Conservation (phyloP, 2,329 filamentous ascomycete genomes). For the Aspergillus sp. region DNA sequence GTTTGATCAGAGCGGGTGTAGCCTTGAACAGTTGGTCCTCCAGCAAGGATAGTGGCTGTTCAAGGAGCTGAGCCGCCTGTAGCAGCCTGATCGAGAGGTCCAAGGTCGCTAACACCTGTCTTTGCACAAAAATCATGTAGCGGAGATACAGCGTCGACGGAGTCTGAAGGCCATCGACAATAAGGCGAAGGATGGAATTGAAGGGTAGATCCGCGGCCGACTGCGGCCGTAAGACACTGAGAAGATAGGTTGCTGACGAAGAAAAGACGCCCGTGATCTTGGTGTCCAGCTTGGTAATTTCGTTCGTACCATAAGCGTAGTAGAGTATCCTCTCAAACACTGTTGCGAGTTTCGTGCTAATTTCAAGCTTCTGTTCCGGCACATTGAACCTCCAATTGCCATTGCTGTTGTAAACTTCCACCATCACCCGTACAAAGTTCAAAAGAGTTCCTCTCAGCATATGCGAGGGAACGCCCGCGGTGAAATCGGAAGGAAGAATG, state of each 20-base stretch:
- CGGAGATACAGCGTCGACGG: slow-evolving; percentile 65
- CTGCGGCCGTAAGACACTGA: slow-evolving; percentile 73
- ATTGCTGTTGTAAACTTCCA: slow-evolving; percentile 84
- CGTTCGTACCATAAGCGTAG: slow-evolving; percentile 74
- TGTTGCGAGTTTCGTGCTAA: slow-evolving; percentile 68
- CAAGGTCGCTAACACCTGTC: slow-evolving; percentile 66
- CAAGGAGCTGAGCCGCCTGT: slow-evolving; percentile 66
- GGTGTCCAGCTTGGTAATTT: slow-evolving; percentile 49
- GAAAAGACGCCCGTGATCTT: slow-evolving; percentile 66
- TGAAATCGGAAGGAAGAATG: slow-evolving; percentile 48
- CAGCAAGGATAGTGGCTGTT: slow-evolving; percentile 64
- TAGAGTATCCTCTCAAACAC: slow-evolving; percentile 71
- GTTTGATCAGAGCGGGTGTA: slow-evolving; percentile 71
- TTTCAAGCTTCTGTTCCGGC: slow-evolving; percentile 65
- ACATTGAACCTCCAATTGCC: slow-evolving; percentile 80
- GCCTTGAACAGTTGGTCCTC: slow-evolving; percentile 80
- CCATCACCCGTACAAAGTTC: slow-evolving; percentile 71
- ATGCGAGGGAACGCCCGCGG: slow-evolving; percentile 75
- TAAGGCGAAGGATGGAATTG: slow-evolving; percentile 71
- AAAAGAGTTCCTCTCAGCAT: slow-evolving; percentile 70
- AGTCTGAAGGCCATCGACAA: slow-evolving; percentile 63
- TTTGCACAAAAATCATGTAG: slow-evolving; percentile 57
- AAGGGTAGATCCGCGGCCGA: slow-evolving; percentile 71
- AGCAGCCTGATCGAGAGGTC: slow-evolving; percentile 69
- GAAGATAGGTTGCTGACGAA: slow-evolving; percentile 72